Base-by-base conservation (phyloP, 768 basidiomycete species). In the Mycena rosella region DNA sequence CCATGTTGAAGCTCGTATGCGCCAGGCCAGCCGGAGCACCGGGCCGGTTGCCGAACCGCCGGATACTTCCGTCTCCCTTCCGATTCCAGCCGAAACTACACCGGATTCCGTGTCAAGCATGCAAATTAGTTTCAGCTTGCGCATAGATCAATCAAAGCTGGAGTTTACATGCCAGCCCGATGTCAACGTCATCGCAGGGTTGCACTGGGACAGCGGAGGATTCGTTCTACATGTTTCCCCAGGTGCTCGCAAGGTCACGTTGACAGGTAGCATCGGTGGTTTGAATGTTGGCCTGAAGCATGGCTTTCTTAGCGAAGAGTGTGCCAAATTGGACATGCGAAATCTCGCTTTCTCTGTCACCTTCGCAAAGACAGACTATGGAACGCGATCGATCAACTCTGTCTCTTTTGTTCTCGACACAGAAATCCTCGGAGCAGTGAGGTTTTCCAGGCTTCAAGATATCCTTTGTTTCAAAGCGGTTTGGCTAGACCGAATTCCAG, bases 161-260 rank as follows among this genome's bases (percentile, higher is more conserved):
- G 90, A 93, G 65, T 81, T 99, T 29, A 94, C 93, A 0, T 98
- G 97, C 71, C 89, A 91, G 67, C 95, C 95, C 0, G 95, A 96
- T 74, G 94, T 96, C 57, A 95, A 96, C 69, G 96, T 98, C n/a
- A 85, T 92, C 45, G 95, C 94, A 17, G 91, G 91, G 2, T 75
- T 98, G 36, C 87, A 94, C 52, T 99, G 97, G 97, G 92, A 97
- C 60, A 96, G 94, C 72, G 97, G 97, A 45, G 96, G 96, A 0
- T 96, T 98, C 74, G 80, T 96, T 54, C 78, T 96, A 60, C 93
- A 89, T 72, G 81, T 95, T 44, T 88, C 91, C 40, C 92, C 96
- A 2, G 90, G 90, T 3, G 88, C 88, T 53, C 84, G 88, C n/a
- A 88, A 86, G 53, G 82, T 93, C 36, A 86, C 89, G 14, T 89